These are phyloP conservation scores for Salvia hispanica DNA, from an alignment of 257 asterid genomes.

Conservation along the genomic window DNA sequence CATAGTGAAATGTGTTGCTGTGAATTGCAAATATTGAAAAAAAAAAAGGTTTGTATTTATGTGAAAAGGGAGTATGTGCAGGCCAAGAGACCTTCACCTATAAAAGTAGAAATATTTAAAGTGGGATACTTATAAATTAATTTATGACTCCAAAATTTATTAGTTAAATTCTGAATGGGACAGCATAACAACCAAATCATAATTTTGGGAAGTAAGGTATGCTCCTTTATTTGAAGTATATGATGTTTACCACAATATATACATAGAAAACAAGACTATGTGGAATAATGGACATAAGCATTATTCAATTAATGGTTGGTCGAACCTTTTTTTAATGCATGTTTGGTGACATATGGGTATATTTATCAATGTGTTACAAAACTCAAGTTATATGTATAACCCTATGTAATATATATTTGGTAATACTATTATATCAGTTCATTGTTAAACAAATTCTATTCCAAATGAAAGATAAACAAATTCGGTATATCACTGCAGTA, in stretches of 20 bases:
- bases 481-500: no score
- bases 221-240: neutral
- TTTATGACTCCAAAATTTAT: neutral
- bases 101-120: conserved; percentile 16
- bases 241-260: neutral
- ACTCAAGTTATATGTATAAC: no score
- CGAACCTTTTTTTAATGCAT: neutral
- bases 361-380: no score
- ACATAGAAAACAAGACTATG: conserved; percentile 16
- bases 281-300: neutral
- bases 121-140: conserved; percentile 12
- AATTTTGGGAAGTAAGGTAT: conserved; percentile 1
- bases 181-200: conserved; percentile 29
- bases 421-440: no score
- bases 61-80: conserved; percentile 16
- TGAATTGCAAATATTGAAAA: neutral
- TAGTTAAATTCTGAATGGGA: conserved; percentile 13
- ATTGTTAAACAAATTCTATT: no score
- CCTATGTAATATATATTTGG: no score
- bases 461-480: no score
- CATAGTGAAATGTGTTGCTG: neutral
- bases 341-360: neutral
- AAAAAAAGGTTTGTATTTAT: neutral
- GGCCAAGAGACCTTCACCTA: conserved; percentile 14
- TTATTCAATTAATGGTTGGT: neutral